phyloP scores from a whole-genome alignment of 2,329 filamentous ascomycete genomes.

The Sarocladiaceae sp. region DNA sequence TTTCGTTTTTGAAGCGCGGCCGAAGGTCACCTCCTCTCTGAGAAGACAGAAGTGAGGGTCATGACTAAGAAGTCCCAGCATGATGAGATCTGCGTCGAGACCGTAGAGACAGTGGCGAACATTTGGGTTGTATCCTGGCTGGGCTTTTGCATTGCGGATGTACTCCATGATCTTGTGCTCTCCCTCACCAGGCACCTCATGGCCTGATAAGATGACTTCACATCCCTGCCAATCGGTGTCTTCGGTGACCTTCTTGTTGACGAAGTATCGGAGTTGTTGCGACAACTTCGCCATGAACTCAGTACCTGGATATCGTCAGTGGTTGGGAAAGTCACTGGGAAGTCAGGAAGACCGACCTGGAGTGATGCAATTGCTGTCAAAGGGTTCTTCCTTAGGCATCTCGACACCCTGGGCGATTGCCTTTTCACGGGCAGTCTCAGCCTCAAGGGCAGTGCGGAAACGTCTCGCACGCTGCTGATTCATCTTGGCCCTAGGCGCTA shows the following conservation, averaged over 20 bases:
- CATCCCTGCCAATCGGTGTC: conserved; percentile 97
- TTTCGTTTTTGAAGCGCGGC: conserved; percentile 77
- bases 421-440: conserved; percentile 84
- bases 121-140: conserved; percentile 87
- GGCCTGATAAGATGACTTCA: conserved; percentile 91
- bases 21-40: conserved; percentile 96
- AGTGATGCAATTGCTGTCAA: conserved; percentile 99
- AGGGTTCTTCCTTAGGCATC: conserved; percentile 90
- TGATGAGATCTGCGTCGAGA: conserved; percentile 94
- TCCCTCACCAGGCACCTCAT: conserved; percentile 95
- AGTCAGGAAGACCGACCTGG: conserved; percentile 50
- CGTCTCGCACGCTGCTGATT: conserved; percentile 95
- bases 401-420: conserved; percentile 83
- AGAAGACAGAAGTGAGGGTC: conserved; percentile 97
- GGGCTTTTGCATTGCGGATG: conserved; percentile 93
- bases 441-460: conserved; percentile 90
- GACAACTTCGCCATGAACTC: conserved; percentile 98
- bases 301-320: conserved; percentile 45
- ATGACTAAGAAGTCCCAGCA: conserved; percentile 94
- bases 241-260: conserved; percentile 97
- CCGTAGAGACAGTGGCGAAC: conserved; percentile 96
- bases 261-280: conserved; percentile 91
- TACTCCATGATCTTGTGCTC: conserved; percentile 99
- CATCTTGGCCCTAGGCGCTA: conserved; percentile 98
- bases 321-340: neutral